Percentiles rank a stretch among this genome's conserved stretches.
phyloP scores from a whole-genome alignment of 2,329 filamentous ascomycete species.

The Juglanconis juglandina region DNA sequence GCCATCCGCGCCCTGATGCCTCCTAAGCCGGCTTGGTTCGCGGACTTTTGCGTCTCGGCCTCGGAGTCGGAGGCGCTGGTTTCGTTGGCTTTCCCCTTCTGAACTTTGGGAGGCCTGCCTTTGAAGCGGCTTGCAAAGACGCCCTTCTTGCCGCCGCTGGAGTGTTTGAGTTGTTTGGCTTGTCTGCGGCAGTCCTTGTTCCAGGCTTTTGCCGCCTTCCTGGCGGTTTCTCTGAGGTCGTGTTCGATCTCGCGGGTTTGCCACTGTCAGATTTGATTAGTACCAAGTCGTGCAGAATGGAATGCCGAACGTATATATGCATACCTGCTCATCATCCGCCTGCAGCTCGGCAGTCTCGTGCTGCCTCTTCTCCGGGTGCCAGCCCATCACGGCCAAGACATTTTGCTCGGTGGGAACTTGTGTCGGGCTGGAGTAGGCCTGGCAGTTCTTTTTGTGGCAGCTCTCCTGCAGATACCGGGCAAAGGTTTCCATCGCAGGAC shows the following conservation, averaged over 20 bases:
- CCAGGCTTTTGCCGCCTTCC: slow-evolving; percentile 13
- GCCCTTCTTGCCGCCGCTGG: neutral
- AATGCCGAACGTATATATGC: neutral
- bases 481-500: slow-evolving; percentile 13
- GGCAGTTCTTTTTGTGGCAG: slow-evolving; percentile 2
- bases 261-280: neutral
- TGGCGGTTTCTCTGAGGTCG: neutral
- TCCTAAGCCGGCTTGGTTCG: neutral
- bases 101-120: neutral
- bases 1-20: neutral
- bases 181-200: slow-evolving; percentile 9
- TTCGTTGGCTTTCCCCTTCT: neutral
- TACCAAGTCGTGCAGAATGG: neutral
- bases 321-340: slow-evolving; percentile 8
- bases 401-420: slow-evolving; percentile 5
- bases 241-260: slow-evolving; percentile 7
- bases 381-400: slow-evolving; percentile 4
- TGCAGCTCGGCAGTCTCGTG: neutral
- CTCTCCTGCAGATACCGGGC: slow-evolving; percentile 4
- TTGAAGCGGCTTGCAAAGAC: neutral
- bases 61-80: neutral
- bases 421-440: neutral
- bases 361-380: slow-evolving; percentile 5
- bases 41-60: neutral
- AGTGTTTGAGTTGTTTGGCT: neutral